Evolutionary conservation across 768 basidiomycete genomes (phyloP).

Genomic region (Naganishia antarctica): DNA sequence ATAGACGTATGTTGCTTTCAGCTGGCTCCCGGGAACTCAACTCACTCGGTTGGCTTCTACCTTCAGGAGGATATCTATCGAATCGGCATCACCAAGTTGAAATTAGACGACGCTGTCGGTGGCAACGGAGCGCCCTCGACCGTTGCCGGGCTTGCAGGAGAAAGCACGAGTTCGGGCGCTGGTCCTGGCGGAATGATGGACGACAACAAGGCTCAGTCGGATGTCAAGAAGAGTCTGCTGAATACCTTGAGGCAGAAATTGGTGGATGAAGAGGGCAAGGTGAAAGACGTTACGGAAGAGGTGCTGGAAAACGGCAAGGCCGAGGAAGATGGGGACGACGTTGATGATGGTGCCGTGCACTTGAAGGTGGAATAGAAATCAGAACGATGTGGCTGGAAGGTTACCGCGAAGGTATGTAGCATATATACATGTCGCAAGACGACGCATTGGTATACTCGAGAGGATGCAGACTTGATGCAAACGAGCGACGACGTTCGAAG

Average conservation of each 20-base stretch:
- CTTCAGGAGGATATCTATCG: constrained; percentile 78
- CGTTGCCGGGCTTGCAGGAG: not conserved
- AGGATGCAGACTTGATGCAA: too few relatives aligned
- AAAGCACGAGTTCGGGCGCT: not conserved
- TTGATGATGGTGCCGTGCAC: constrained; percentile 10
- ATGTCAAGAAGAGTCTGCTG: constrained; percentile 26
- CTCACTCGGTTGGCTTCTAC: not conserved
- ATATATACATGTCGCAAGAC: too few relatives aligned
- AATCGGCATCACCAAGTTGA: constrained; percentile 82
- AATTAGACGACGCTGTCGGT: constrained; percentile 88
- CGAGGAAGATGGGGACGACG: not conserved
- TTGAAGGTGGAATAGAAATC: constrained; percentile 8
- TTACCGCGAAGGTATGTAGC: not conserved
- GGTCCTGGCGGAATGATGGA: constrained; percentile 9
- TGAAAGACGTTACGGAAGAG: constrained; percentile 12
- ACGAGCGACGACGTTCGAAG: too few relatives aligned
- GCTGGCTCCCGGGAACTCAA: not conserved
- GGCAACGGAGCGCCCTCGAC: constrained; percentile 54
- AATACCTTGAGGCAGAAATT: constrained; percentile 21
- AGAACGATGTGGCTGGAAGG: not conserved
- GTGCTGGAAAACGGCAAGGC: not conserved
- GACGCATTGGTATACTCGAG: too few relatives aligned
- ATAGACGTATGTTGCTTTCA: constrained; percentile 58
- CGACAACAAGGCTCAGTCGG: constrained; percentile 15
- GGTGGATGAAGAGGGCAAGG: constrained; percentile 17